Evolutionary conservation across 2,329 filamentous ascomycete species (phyloP).

Genomic region (Emmonsia crescens): DNA sequence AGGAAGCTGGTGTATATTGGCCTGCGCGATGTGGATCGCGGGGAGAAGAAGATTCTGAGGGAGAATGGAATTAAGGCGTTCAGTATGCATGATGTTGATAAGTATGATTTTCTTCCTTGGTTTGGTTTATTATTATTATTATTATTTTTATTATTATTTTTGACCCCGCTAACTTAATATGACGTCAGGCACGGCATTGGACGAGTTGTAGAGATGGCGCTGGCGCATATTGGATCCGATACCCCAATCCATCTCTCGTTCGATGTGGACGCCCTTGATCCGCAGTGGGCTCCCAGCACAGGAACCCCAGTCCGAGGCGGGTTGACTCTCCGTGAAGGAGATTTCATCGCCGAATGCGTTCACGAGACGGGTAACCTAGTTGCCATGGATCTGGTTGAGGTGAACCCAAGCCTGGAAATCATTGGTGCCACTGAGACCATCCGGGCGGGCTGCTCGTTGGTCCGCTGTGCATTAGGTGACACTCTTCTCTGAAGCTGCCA

Average conservation of each 20-base stretch:
- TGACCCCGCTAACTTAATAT: neutral
- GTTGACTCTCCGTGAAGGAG: conserved; percentile 84
- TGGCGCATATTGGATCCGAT: conserved; percentile 86
- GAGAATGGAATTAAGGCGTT: conserved; percentile 92
- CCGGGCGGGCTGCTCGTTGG: conserved; percentile 77
- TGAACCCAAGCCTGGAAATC: conserved; percentile 61
- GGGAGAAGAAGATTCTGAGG: conserved; percentile 82
- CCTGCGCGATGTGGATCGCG: conserved; percentile 80
- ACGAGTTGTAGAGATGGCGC: conserved; percentile 94
- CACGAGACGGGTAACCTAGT: conserved; percentile 69
- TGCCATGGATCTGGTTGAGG: conserved; percentile 72
- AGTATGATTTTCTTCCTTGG: conserved; percentile 39
- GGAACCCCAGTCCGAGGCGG: conserved; percentile 91
- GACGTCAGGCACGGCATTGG: conserved; percentile 71
- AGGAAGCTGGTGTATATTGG: conserved; percentile 96
- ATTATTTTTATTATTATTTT: conserved; percentile 4
- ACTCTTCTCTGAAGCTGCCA: conserved; percentile 55
- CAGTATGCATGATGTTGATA: conserved; percentile 96
- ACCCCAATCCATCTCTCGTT: conserved; percentile 96
- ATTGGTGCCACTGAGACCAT: conserved; percentile 76
- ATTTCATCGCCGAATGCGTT: conserved; percentile 87
- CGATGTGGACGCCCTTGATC: conserved; percentile 92
- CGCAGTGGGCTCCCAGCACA: conserved; percentile 90
- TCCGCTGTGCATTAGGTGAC: conserved; percentile 85
- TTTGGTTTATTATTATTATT: neutral